These are phyloP conservation scores for Auricularia sp. DNA, from an alignment of 768 basidiomycete genomes.

Conservation along the genomic window DNA sequence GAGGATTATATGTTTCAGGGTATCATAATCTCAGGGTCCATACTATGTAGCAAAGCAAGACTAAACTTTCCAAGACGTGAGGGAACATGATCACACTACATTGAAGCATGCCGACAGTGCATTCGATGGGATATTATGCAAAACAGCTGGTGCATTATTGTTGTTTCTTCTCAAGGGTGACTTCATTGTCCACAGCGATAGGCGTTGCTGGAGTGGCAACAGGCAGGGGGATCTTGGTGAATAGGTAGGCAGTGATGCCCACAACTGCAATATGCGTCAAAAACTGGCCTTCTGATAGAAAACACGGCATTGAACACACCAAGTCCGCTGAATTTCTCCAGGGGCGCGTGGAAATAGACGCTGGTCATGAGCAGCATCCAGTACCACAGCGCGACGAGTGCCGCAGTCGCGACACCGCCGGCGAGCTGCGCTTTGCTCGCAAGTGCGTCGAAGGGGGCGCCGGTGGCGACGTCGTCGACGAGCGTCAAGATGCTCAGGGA, in stretches of 20 bases:
- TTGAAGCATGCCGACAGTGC: no score
- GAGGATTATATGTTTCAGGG: no score
- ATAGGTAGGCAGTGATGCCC: not conserved
- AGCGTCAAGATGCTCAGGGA: slow-evolving; percentile 73
- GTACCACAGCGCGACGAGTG: slow-evolving; percentile 54
- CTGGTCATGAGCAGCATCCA: slow-evolving; percentile 73
- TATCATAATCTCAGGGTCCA: no score
- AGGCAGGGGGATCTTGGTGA: not conserved
- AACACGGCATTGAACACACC: slow-evolving; percentile 37
- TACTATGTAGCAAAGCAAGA: no score
- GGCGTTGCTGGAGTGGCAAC: not conserved
- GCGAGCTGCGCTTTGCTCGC: slow-evolving; percentile 33
- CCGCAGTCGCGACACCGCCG: slow-evolving; percentile 34
- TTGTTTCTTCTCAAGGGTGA: no score
- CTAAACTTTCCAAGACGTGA: no score
- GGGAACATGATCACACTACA: no score
- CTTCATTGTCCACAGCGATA: no score
- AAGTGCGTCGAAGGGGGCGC: slow-evolving; percentile 14
- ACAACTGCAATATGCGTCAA: not conserved
- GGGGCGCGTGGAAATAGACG: slow-evolving; percentile 82
- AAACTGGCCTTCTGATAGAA: no score
- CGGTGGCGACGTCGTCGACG: slow-evolving; percentile 48
- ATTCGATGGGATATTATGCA: no score
- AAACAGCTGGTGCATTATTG: no score
- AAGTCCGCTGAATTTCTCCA: slow-evolving; percentile 81